A percentile compares a stretch with the other conserved stretches of the same genome.
Conservation (phyloP, 306 rosid genomes). For the Luffa acutangula region DNA sequence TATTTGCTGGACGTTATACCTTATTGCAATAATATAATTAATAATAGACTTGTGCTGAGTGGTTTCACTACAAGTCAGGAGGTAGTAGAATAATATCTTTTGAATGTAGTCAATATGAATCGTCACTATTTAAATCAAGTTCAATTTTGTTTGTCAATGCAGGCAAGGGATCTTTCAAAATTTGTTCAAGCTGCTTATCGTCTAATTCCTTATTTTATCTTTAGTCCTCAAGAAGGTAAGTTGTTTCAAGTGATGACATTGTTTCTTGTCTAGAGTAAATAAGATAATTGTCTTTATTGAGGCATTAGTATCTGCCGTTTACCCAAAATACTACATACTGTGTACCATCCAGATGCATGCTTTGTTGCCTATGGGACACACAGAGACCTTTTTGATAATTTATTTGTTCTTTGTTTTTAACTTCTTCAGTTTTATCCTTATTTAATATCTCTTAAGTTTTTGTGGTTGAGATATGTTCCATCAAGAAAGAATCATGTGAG, state of each 20-base stretch:
- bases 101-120: not conserved
- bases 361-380: not conserved
- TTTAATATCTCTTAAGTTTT: not conserved
- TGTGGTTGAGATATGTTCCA: not conserved
- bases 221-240: slow-evolving; percentile 89
- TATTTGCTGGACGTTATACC: not conserved
- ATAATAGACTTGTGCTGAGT: not conserved
- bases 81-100: not conserved
- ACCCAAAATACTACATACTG: not conserved
- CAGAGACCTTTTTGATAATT: not conserved
- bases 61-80: not conserved
- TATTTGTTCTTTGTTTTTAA: not conserved
- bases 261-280: not conserved
- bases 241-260: slow-evolving; percentile 9
- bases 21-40: not conserved
- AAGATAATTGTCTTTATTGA: not conserved
- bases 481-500: not conserved
- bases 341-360: not conserved
- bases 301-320: not conserved
- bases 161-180: slow-evolving; percentile 92
- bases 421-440: not conserved
- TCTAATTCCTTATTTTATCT: slow-evolving; percentile 82
- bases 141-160: slow-evolving; percentile 14
- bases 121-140: not conserved
- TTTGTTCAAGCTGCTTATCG: slow-evolving; percentile 72